Base-by-base conservation (phyloP, 1,284 basidiomycete genomes). In the Moniliella sp. region DNA sequence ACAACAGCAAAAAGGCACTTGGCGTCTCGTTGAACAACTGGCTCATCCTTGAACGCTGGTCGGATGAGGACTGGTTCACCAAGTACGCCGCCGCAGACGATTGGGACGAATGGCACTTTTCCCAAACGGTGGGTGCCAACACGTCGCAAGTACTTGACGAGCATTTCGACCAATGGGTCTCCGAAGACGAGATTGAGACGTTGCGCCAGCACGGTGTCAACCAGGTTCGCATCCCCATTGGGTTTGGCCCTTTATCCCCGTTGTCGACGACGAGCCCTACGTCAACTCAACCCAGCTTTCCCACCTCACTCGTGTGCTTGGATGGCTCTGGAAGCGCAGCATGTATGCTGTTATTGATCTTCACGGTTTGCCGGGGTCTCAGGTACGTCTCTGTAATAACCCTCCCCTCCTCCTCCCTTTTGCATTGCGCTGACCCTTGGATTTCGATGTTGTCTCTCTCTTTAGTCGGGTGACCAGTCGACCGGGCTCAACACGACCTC, bases 331-430 rank as follows among this genome's bases (percentile, higher is more conserved):
- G 40, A 37, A 40, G 12, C 53, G 62, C 25, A 45, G 46, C 30
- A 63, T 65, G 49, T 63, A 64, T 37, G 57, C 61, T 23, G 42
- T 64, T 37, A 46, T 65, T 28, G 64, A 65, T 34, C 40, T 63
- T 18, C 64, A 65, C 45, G 62, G 61, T 17, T 45, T 65, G 35
- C 64, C 64, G 9, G 64, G 64, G 25, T 57, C 53, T n/a, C 64
- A 65, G 41, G n/a, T n/a, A n/a, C n/a, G n/a, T n/a, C n/a, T n/a
- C n/a, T n/a, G n/a, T n/a, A n/a, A n/a, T n/a, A n/a, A n/a, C n/a
- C n/a, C n/a, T n/a, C n/a, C n/a, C n/a, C n/a, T n/a, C n/a, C n/a
- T n/a, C n/a, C n/a, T n/a, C n/a, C n/a, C n/a, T n/a, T n/a, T n/a
- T n/a, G n/a, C n/a, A n/a, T n/a, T n/a, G n/a, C n/a, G n/a, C n/a